Conservation (phyloP, 2,329 filamentous ascomycete genomes). For the Penicillium sp. region DNA sequence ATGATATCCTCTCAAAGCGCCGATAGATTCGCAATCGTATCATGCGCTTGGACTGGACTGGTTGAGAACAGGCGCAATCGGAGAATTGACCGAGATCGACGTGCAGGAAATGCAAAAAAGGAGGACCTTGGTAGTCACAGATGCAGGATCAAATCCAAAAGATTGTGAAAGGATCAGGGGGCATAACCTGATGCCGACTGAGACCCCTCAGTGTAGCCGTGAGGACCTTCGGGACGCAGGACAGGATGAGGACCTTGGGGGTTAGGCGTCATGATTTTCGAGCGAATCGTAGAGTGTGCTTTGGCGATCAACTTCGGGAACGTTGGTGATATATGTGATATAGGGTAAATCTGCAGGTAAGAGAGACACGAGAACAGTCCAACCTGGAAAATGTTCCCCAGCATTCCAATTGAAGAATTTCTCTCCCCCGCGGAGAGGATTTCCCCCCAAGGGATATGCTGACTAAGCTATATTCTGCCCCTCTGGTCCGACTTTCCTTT, state of each 20-base stretch:
- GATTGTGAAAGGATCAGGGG: slow-evolving; percentile 9
- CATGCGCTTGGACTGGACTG: slow-evolving; percentile 11
- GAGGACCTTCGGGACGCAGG: slow-evolving; percentile 19
- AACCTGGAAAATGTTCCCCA: background rate
- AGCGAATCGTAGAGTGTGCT: slow-evolving; percentile 15
- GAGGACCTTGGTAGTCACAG: slow-evolving; percentile 21
- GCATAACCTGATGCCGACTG: slow-evolving; percentile 1
- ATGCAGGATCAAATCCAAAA: slow-evolving; percentile 1
- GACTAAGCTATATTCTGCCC: slow-evolving; percentile 12
- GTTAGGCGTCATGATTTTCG: slow-evolving; percentile 24
- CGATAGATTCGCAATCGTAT: slow-evolving; percentile 16
- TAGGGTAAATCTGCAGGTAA: background rate
- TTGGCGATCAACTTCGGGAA: slow-evolving; percentile 10
- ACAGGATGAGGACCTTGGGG: slow-evolving; percentile 36
- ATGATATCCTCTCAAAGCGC: slow-evolving; percentile 2
- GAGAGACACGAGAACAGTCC: background rate
- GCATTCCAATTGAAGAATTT: slow-evolving; percentile 10
- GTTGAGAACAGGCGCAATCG: slow-evolving; percentile 18
- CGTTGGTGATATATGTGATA: background rate
- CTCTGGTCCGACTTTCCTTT: background rate
- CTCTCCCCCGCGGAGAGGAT: background rate
- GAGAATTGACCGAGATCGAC: slow-evolving; percentile 22
- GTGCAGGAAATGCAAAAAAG: slow-evolving; percentile 12
- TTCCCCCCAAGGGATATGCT: background rate
- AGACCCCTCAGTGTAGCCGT: slow-evolving; percentile 8